These are phyloP conservation scores for Monosporascus sp. DNA, from an alignment of 2,329 filamentous ascomycete species.

Conservation along the genomic window DNA sequence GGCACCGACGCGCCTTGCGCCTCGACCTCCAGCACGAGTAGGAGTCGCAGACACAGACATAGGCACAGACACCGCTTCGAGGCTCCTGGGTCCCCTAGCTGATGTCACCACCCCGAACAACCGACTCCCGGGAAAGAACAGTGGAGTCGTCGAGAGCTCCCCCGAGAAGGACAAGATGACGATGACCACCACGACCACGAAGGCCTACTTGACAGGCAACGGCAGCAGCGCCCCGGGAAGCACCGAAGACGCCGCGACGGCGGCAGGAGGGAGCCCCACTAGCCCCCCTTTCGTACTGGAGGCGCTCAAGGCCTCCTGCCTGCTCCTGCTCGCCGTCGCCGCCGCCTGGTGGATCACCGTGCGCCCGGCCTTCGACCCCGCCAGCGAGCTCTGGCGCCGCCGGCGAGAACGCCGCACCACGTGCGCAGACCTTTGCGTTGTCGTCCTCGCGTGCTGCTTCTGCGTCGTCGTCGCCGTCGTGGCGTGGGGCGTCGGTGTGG, in stretches of 20 bases:
- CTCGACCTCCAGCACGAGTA: too few species aligned
- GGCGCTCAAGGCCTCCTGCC: not conserved
- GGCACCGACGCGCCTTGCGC: too few species aligned
- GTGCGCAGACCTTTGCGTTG: too few species aligned
- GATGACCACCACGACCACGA: not conserved
- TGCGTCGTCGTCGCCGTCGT: too few species aligned
- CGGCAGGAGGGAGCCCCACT: not conserved
- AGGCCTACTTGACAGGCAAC: not conserved
- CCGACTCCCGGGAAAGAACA: not conserved
- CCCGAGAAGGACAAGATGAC: not conserved
- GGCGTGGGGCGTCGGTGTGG: too few species aligned
- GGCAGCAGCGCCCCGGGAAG: not conserved
- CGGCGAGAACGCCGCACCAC: slow-evolving; percentile 3
- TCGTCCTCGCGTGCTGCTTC: too few species aligned
- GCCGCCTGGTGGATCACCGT: slow-evolving; percentile 20
- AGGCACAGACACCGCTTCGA: not conserved
- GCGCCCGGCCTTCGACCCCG: slow-evolving; percentile 20
- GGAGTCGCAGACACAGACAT: too few species aligned
- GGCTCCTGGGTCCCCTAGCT: not conserved
- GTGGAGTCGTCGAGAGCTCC: not conserved
- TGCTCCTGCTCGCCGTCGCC: slow-evolving; percentile 9
- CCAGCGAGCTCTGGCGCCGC: slow-evolving; percentile 20
- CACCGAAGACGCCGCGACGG: not conserved
- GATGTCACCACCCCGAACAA: not conserved
- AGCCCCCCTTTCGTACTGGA: not conserved